These are phyloP conservation scores for Oldenlandia corymbosa DNA, from an alignment of 257 asterid species.

Conservation along the genomic window DNA sequence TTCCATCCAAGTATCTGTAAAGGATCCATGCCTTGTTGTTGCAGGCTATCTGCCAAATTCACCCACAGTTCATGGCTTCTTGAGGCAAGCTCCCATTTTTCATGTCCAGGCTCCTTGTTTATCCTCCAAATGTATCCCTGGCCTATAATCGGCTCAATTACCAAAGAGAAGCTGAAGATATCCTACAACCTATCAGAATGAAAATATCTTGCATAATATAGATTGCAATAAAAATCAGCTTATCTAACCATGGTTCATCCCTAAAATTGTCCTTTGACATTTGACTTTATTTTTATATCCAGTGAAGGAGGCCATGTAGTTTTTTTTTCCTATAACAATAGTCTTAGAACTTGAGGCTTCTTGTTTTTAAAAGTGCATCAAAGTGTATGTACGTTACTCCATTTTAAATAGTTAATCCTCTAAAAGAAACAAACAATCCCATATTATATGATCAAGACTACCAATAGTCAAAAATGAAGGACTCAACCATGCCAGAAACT, in stretches of 20 bases:
- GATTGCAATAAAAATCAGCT: background rate
- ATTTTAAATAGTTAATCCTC: too few species aligned
- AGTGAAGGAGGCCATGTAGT: background rate
- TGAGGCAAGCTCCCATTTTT: constrained; percentile 73
- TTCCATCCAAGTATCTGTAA: constrained; percentile 73
- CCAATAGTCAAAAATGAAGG: background rate
- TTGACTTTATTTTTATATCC: background rate
- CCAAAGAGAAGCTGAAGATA: constrained; percentile 22
- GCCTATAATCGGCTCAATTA: constrained; percentile 51
- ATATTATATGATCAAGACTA: background rate
- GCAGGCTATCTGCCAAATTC: constrained; percentile 52
- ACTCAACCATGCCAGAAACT: too few species aligned
- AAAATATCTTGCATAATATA: background rate
- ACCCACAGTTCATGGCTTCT: constrained; percentile 86
- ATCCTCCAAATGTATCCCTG: constrained; percentile 97
- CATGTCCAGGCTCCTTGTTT: constrained; percentile 66
- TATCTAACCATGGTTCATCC: background rate
- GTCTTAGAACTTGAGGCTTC: background rate
- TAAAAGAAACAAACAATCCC: too few species aligned
- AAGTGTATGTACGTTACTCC: too few species aligned
- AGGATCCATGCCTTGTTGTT: constrained; percentile 68
- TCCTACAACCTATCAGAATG: constrained; percentile 21
- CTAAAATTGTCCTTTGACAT: background rate
- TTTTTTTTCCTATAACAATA: background rate
- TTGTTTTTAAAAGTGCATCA: background rate